Evolutionary conservation across 352 stramenopile genomes (phyloP).

Genomic region (Halophytophthora batemanensis): DNA sequence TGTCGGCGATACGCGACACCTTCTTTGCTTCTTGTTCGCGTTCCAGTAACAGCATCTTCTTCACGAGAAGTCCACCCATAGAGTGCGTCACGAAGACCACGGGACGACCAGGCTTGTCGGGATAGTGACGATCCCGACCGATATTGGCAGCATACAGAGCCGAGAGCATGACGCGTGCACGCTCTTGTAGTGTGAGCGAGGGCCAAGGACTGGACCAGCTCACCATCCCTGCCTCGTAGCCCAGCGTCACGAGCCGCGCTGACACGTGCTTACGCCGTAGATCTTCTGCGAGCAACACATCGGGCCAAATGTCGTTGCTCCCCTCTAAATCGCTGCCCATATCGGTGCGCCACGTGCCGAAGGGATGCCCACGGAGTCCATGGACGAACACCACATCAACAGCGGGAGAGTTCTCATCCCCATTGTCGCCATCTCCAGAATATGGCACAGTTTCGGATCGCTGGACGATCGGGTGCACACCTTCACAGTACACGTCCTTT

Average conservation of each 20-base stretch:
- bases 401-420: conserved; percentile 10
- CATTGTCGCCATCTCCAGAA: conserved; percentile 1
- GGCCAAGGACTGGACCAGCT: conserved; percentile 86
- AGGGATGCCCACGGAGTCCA: conserved; percentile 74
- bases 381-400: conserved; percentile 86
- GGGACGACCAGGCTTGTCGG: conserved; percentile 21
- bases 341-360: conserved; percentile 78
- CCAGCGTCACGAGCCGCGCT: conserved; percentile 67
- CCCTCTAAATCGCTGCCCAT: conserved; percentile 59
- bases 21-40: conserved; percentile 22
- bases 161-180: conserved; percentile 65
- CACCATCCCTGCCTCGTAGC: conserved; percentile 81
- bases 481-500: conserved; percentile 68
- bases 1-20: conserved; percentile 26
- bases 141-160: conserved; percentile 70
- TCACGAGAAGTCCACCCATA: conserved; percentile 84
- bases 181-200: conserved; percentile 75
- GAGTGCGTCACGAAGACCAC: conserved; percentile 87
- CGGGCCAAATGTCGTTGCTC: conserved; percentile 71
- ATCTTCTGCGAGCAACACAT: conserved; percentile 60
- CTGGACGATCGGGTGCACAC: conserved; percentile 74
- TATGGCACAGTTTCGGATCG: conserved; percentile 8
- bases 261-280: conserved; percentile 38
- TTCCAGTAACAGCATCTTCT: conserved; percentile 76
- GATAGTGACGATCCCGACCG: conserved; percentile 23